Conservation (phyloP, 2,329 filamentous ascomycete species). For the Phialemonium atrogriseum region DNA sequence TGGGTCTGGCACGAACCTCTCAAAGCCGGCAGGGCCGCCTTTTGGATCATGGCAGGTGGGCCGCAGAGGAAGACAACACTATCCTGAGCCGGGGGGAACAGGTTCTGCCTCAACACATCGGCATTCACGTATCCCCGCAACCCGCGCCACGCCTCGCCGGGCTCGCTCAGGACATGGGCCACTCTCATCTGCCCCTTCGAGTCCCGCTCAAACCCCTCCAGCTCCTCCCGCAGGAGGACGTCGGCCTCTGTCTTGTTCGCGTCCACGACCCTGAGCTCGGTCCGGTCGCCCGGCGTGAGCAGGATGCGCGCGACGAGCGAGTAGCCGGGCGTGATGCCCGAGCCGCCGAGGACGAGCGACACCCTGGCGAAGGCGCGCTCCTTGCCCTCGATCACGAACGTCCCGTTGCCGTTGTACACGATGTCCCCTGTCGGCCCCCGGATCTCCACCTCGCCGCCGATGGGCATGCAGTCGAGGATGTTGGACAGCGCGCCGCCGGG, state of each 20-base stretch:
- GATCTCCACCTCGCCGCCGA: slow-evolving; percentile 42
- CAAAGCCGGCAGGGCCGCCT: slow-evolving; percentile 41
- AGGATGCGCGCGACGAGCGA: slow-evolving; percentile 58
- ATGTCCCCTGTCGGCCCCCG: slow-evolving; percentile 50
- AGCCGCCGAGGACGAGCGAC: slow-evolving; percentile 47
- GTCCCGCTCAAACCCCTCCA: slow-evolving; percentile 42
- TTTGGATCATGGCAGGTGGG: slow-evolving; percentile 52
- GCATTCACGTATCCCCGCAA: slow-evolving; percentile 42
- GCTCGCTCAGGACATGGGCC: slow-evolving; percentile 44
- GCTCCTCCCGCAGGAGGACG: slow-evolving; percentile 47
- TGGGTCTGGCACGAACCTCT: too few species aligned
- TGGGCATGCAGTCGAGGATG: slow-evolving; percentile 36
- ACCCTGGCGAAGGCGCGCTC: slow-evolving; percentile 20
- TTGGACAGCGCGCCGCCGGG: slow-evolving; percentile 43
- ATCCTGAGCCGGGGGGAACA: slow-evolving; percentile 36
- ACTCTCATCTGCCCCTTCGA: slow-evolving; percentile 47
- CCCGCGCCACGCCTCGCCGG: slow-evolving; percentile 36
- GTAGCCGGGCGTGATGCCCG: slow-evolving; percentile 48
- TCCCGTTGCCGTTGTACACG: slow-evolving; percentile 32
- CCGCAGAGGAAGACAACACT: slow-evolving; percentile 52
- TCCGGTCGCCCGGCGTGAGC: slow-evolving; percentile 49
- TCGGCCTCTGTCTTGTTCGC: slow-evolving; percentile 51
- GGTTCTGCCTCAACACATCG: slow-evolving; percentile 37
- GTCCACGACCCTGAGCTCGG: slow-evolving; percentile 48
- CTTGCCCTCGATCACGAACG: slow-evolving; percentile 19